Base-by-base conservation (phyloP, 2,329 filamentous ascomycete genomes). In the Sclerotinia borealis region DNA sequence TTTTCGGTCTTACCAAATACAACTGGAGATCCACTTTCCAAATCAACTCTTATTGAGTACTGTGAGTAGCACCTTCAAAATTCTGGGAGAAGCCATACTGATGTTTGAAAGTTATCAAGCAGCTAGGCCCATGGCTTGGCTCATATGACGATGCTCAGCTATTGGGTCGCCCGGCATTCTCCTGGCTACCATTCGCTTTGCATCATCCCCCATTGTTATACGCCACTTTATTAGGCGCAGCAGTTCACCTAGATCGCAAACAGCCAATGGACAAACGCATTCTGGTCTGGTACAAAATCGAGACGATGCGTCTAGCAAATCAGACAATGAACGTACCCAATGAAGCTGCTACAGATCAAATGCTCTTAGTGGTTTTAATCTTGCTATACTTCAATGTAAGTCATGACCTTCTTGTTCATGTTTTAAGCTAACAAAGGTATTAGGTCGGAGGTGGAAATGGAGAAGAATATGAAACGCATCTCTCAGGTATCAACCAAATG, bases 401-500 rank as follows among this genome's bases (percentile, higher is more conserved):
- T 58, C 29, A n/a, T 11, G n/a, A 37, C 8, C 13, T 8, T 6
- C 13, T 17, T 50, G 17, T 22, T 22, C 2, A 27, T 22, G 39
- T 37, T 58, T 11, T 27, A 31, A 31, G 13, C 39, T 47, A n/a
- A 59, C 11, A 48, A 36, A 11, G 13, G 11, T 15, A n/a, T n/a
- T 41, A 69, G 68, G 67, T 69, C 10, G 66, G 66, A 41, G 66
- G 58, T 25, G 58, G 56, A n/a, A 56, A 66, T 51, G 49, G 56
- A 31, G 61, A 66, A 13, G 69, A 71, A 50, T 70, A 68, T 54
- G 66, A 69, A 39, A 67, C 65, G 27, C 69, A 70, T 58, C 55
- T 71, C 6, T 52, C 41, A 27, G 69, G 68, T 10, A 70, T 71
- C 7, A 31, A 71, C 27, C 63, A 70, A 61, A 71, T 71, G 68